These are phyloP conservation scores for Magnusiomyces paraingens DNA, from an alignment of 1,139 yeast genomes.

Conservation along the genomic window DNA sequence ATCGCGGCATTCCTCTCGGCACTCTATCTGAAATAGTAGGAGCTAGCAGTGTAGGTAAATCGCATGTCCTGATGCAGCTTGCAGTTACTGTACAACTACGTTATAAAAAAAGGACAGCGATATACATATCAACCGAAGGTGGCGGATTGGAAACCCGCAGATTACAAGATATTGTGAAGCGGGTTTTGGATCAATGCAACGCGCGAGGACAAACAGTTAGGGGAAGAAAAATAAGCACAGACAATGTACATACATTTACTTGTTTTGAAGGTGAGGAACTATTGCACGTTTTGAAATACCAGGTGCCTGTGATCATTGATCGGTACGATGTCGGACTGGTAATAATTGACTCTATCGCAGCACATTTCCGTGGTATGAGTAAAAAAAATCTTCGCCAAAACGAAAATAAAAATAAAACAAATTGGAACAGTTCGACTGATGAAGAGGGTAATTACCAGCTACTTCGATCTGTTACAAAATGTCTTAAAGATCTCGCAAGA, in stretches of 20 bases:
- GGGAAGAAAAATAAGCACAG: constrained; percentile 31
- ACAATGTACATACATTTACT: constrained; percentile 52
- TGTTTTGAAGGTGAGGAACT: constrained; percentile 66
- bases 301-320: constrained; percentile 52
- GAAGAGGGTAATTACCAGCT: not conserved
- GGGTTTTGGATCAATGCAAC: constrained; percentile 23
- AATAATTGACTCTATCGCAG: constrained; percentile 79
- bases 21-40: constrained; percentile 77
- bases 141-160: constrained; percentile 57
- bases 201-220: constrained; percentile 4
- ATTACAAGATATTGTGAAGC: constrained; percentile 36
- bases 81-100: constrained; percentile 52
- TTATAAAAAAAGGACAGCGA: constrained; percentile 42
- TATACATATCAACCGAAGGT: constrained; percentile 74
- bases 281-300: constrained; percentile 66
- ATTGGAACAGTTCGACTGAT: not conserved
- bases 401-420: constrained; percentile 5
- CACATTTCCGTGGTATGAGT: constrained; percentile 54
- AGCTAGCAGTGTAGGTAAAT: constrained; percentile 77
- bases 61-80: constrained; percentile 66
- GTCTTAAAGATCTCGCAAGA: constrained; percentile 46
- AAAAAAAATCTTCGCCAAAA: constrained; percentile 5
- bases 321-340: constrained; percentile 44
- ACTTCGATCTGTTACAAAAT: constrained; percentile 41
- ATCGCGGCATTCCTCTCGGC: constrained; percentile 55